phyloP scores from a whole-genome alignment of 805 yeast species.

The Kurtzmaniella fragi region DNA sequence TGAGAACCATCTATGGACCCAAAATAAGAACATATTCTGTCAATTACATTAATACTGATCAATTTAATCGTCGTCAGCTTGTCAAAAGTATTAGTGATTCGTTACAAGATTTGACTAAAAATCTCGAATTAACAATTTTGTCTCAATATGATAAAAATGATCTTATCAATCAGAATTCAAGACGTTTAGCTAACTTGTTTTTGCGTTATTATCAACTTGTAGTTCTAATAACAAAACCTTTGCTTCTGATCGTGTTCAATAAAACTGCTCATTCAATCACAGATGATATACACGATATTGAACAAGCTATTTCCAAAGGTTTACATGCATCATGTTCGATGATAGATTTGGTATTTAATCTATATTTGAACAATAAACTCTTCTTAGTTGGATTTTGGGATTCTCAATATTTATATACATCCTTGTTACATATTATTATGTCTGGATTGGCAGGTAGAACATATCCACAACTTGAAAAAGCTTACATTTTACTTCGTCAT shows the following conservation, averaged over 20 bases:
- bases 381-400: conserved; percentile 38
- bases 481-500: conserved; percentile 24
- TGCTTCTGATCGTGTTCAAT: conserved; percentile 27
- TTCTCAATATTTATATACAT: conserved; percentile 31
- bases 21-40: conserved; percentile 33
- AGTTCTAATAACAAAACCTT: conserved; percentile 28
- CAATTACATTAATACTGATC: conserved; percentile 36
- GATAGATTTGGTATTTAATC: conserved; percentile 23
- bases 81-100: conserved; percentile 25
- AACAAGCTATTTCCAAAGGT: conserved; percentile 22
- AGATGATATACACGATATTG: conserved; percentile 19
- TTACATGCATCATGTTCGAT: conserved; percentile 24
- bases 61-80: conserved; percentile 32
- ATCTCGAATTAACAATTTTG: conserved; percentile 28
- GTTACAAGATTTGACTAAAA: conserved; percentile 21
- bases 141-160: conserved; percentile 15
- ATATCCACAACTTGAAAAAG: conserved; percentile 16
- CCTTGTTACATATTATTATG: conserved; percentile 24
- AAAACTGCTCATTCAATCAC: conserved; percentile 14
- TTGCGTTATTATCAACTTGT: conserved; percentile 32
- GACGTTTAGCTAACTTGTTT: conserved; percentile 29
- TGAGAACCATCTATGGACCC: conserved; percentile 35
- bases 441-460: conserved; percentile 16
- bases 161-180: conserved; percentile 15
- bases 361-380: conserved; percentile 22